Evolutionary conservation across 345 rosid species (phyloP).

Genomic region (Populus tremula): DNA sequence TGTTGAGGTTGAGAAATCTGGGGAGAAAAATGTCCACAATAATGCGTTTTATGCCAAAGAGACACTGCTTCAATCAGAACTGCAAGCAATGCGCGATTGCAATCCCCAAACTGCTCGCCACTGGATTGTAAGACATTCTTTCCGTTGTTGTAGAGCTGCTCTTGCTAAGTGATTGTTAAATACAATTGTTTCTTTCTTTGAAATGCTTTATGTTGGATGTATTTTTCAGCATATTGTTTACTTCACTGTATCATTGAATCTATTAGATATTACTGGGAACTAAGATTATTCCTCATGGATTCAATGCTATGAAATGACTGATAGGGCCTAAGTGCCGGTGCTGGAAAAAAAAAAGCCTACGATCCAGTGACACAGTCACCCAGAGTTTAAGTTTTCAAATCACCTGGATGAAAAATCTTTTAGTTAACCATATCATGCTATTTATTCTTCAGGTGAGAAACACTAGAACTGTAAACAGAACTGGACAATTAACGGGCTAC

Average conservation of each 20-base stretch:
- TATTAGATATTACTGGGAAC: background rate
- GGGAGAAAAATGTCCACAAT: constrained; percentile 72
- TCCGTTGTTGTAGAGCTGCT: background rate
- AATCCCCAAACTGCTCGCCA: constrained; percentile 78
- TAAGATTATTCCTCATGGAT: background rate
- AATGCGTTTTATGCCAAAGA: constrained; percentile 92
- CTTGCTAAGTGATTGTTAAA: background rate
- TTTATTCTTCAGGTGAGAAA: constrained; percentile 61
- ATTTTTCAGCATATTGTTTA: background rate
- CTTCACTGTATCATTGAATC: background rate
- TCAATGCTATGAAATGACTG: background rate
- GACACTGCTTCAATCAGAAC: constrained; percentile 64
- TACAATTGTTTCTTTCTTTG: background rate
- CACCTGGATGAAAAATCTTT: background rate
- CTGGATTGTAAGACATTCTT: constrained; percentile 69
- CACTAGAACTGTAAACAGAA: constrained; percentile 83
- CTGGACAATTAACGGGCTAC: constrained; percentile 80
- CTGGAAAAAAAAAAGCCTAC: background rate
- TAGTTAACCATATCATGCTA: background rate
- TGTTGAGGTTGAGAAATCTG: constrained; percentile 71
- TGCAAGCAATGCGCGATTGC: constrained; percentile 80
- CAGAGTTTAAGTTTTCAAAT: background rate
- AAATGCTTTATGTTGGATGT: background rate
- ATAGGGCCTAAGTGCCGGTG: background rate
- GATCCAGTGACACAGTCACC: background rate